Evolutionary conservation across 352 stramenopile species (phyloP), one percentile per base, ranked within the genome.

Genomic region (Plasmopara halstedii): DNA sequence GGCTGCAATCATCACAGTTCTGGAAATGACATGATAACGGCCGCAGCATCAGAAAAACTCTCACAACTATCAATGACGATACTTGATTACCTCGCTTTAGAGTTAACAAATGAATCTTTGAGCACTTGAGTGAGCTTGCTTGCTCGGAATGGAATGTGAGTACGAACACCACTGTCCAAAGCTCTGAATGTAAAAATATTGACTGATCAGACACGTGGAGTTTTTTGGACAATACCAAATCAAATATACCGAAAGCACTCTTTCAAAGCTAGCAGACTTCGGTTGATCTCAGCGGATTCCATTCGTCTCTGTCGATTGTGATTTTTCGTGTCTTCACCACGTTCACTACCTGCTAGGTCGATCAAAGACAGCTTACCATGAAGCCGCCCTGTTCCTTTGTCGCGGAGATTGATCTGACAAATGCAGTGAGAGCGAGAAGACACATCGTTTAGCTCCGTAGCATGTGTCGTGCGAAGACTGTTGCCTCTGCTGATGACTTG

Each of bases 221-320:
- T 29, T 29, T 10, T 5, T 10, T 29, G n/a, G n/a, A n/a, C n/a
- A n/a, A n/a, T n/a, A 27, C 20, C n/a, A 4, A 14, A 33, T 21
- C 33, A 31, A 0, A 47, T 56, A 21, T 42, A 85, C 58, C 95
- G 74, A 56, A 99, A 98, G 15, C 96, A 97, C 54, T 99, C 95
- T 58, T 99, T 99, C 21, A 99, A 58, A 6, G 95, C 94, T 21
- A 99, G 53, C 15, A 99, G 62, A 29, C 86, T 97, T 44, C 96
- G 98, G 62, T 99, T 99, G 50, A 99, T 98, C 62, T 99, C 95
- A 4, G 95, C 94, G 14, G 93, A 96, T 60, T 99, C 95, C 69
- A 98, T 82, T 20, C 95, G 73, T 10, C 91, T 95, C 39, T 96
- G 85, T 6, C 82, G 72, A 49, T 95, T 96, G 49, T 93, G 80